Evolutionary conservation across 1,284 basidiomycete species (phyloP), one percentile per base, ranked within the genome.

Genomic region (Anthracocystis setariae): DNA sequence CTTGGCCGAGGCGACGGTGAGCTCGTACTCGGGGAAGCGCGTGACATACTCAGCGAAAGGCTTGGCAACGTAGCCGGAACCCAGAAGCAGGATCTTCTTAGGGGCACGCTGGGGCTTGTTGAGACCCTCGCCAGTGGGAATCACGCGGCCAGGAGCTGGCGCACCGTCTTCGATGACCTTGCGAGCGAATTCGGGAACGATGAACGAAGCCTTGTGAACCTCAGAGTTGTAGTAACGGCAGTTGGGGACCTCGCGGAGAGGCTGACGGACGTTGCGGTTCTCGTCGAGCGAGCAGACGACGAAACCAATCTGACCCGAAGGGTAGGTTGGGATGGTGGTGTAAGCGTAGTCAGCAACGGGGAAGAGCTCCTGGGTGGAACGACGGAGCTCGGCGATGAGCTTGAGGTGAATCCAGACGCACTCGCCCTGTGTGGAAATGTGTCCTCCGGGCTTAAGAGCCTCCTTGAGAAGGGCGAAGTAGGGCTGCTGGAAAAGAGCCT

Each of bases 281-380:
- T 72, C 47, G 43, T 82, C 90, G 85, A 93, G 93, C 56, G 92
- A 90, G 84, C 91, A 93, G 60, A 98, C 87, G 74, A 96, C 88
- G 86, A 96, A 96, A 25, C 96, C 95, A 79, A 98, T 98, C 83
- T 96, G 94, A 42, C 96, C 95, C 32, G 92, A 91, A 21, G 96
- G 96, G 85, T 98, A 82, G 95, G 95, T 97, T 2, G 96, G 96
- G 80, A 98, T 96, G 48, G 94, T 96, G 71, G 94, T 96, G 85
- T 88, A 97, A 15, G 93, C 95, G 84, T 97, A 99, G 82, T 94
- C 91, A 46, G 90, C 88, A 29, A 90, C 89, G 49, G 91, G 87
- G 87, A 97, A 99, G 70, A 98, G 86, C 60, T 86, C 86, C 73
- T 88, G 87, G 49, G 91, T 92, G 81, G 89, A 91, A 72, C 87